Evolutionary conservation across 1,139 yeast genomes (phyloP), one percentile per base, ranked within the genome.

Genomic region (Pichiaceae sp.): DNA sequence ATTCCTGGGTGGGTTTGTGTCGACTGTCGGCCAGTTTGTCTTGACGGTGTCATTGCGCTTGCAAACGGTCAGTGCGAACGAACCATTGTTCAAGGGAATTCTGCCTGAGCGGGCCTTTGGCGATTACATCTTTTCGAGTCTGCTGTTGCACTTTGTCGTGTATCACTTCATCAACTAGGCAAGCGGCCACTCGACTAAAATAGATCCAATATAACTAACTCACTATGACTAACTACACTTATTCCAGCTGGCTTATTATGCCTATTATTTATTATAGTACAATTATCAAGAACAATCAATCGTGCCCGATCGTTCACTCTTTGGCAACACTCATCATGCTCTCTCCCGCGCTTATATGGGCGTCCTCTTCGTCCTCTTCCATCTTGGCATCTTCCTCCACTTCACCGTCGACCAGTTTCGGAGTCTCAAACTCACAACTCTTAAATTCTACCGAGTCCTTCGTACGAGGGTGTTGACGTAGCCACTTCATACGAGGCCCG

Each of bases 401-500:
- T 23, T 38, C 45, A 19, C 49, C 59, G 15, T 48, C 55, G 6
- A 53, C 59, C 9, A 44, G 49, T 16, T 42, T 35, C 1, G 83
- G 82, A 19, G 76, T 60, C 32, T 63, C 68, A 50, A 70, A 78
- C 54, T 79, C 85, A 54, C 91, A 82, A 33, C 60, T 63, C 11
- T 72, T 68, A 46, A 65, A 77, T 38, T 61, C 63, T 48, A 70
- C 60, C 49, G 82, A 86, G 34, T 64, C 73, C 9, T 61, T 64
- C 1, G 77, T 65, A 37, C 65, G 68, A 1, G 96, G 96, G 45
- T 72, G 68, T 59, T 76, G 76, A 48, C 97, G 74, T 43, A 91
- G 66, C 99, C 99, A 91, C 52, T 73, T 75, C 98, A 91, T 91
- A 49, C 97, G 70, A 11, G 95, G 93, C 0, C 99, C 98, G 34